phyloP scores from a whole-genome alignment of 441 rosid genomes.

The Croton laevigatus region DNA sequence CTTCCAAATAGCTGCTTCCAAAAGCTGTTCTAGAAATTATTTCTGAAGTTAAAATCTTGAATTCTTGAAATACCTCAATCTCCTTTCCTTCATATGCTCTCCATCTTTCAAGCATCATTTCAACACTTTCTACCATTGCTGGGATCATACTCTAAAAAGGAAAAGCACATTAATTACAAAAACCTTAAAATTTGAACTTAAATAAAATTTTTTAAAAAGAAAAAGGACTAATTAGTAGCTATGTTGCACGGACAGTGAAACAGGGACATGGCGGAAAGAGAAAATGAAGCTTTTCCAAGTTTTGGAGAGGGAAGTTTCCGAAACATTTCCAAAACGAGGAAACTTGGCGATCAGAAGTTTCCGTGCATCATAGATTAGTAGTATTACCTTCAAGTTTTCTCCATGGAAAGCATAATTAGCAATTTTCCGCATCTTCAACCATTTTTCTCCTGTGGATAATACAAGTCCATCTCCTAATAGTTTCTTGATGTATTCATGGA shows the following conservation, averaged over 20 bases:
- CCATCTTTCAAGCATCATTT: constrained; percentile 40
- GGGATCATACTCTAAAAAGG: constrained; percentile 27
- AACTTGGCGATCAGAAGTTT: too few relatives aligned
- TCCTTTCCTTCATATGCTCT: constrained; percentile 29
- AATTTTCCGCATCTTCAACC: constrained; percentile 38
- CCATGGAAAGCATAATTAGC: constrained; percentile 40
- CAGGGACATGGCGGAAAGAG: too few relatives aligned
- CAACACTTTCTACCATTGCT: constrained; percentile 30
- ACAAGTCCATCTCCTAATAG: constrained; percentile 42
- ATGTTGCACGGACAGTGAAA: too few relatives aligned
- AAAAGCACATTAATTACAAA: background rate
- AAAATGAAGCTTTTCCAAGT: too few relatives aligned
- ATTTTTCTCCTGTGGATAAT: constrained; percentile 30
- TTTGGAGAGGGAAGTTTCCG: too few relatives aligned
- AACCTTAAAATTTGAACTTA: background rate
- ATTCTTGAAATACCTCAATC: constrained; percentile 35
- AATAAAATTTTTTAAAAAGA: background rate
- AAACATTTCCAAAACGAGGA: too few relatives aligned
- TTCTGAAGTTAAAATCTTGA: constrained; percentile 38
- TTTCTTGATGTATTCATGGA: background rate
- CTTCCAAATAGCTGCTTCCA: constrained; percentile 37
- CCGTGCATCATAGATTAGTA: too few relatives aligned
- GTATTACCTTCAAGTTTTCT: constrained; percentile 34
- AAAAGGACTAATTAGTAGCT: background rate
- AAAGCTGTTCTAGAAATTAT: constrained; percentile 43